phyloP scores from a whole-genome alignment of 2,329 filamentous ascomycete genomes.

The Clarireedia hainanense region DNA sequence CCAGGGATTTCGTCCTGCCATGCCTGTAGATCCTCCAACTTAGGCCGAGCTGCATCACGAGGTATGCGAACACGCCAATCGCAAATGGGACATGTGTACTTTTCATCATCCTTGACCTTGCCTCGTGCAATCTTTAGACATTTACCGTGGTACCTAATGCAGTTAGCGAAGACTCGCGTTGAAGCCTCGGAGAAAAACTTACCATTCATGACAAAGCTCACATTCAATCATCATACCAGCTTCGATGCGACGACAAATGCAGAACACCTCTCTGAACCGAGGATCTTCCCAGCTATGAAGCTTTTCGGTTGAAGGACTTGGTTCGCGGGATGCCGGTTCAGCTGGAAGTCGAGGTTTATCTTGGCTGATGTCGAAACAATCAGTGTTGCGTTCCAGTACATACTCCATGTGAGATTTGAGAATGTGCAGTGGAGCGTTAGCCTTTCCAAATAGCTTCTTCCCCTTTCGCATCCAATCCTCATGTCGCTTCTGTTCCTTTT shows the following conservation, averaged over 20 bases:
- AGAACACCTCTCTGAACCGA: conserved; percentile 76
- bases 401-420: conserved; percentile 91
- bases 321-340: conserved; percentile 83
- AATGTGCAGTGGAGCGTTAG: conserved; percentile 93
- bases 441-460: conserved; percentile 96
- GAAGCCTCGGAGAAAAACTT: conserved; percentile 30
- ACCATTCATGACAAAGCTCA: conserved; percentile 97
- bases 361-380: conserved; percentile 79
- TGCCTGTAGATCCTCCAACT: conserved; percentile 77
- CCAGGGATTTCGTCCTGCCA: conserved; percentile 77
- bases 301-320: conserved; percentile 49
- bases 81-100: conserved; percentile 96
- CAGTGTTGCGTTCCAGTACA: conserved; percentile 79
- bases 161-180: conserved; percentile 9
- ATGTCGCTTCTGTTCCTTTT: conserved; percentile 88
- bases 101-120: conserved; percentile 97
- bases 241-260: conserved; percentile 87
- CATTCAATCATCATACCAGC: conserved; percentile 99
- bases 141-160: conserved; percentile 83
- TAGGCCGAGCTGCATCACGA: conserved; percentile 88
- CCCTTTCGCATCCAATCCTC: conserved; percentile 99
- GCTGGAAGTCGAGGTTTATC: conserved; percentile 86
- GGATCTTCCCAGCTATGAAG: conserved; percentile 51
- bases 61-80: conserved; percentile 97
- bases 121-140: conserved; percentile 95